phyloP scores from a whole-genome alignment of 371 early-diverging fungal genomes.

The Mortierella sp. region DNA sequence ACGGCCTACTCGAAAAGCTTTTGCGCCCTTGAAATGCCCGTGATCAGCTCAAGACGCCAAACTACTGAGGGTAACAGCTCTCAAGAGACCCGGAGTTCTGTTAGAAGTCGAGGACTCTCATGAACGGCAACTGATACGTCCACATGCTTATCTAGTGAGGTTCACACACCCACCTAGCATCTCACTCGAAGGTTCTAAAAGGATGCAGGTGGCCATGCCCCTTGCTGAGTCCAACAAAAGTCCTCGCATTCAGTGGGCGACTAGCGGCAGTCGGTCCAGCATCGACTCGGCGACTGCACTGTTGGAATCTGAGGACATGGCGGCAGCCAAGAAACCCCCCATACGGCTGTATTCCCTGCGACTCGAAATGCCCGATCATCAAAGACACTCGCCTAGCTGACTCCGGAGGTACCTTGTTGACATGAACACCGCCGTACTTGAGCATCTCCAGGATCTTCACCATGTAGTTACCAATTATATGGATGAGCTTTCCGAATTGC shows the following conservation, averaged over 20 bases:
- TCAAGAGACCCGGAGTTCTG: too few relatives aligned
- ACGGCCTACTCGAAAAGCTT: slow-evolving; percentile 27
- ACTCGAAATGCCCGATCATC: not conserved
- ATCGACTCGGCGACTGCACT: not conserved
- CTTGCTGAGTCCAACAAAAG: not conserved
- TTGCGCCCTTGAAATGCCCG: slow-evolving; percentile 18
- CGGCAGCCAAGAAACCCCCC: not conserved
- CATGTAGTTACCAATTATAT: slow-evolving; percentile 21
- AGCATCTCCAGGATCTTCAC: slow-evolving; percentile 38
- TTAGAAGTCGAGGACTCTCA: too few relatives aligned
- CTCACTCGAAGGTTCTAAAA: not conserved
- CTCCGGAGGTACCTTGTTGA: not conserved
- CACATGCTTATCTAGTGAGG: not conserved
- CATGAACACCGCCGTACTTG: slow-evolving; percentile 26
- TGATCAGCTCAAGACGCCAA: slow-evolving; percentile 36
- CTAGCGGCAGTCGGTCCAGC: not conserved
- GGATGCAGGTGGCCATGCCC: not conserved
- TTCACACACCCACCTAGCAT: not conserved
- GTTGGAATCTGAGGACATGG: not conserved
- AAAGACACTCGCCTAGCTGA: slow-evolving; percentile 6
- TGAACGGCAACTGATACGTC: too few relatives aligned
- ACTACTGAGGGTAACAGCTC: too few relatives aligned
- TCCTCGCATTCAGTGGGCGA: too few relatives aligned
- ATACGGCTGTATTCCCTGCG: not conserved
- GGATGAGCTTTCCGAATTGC: not conserved